Conservation (phyloP, 2,329 filamentous ascomycete species). For the Cyphellophora attinorum region DNA sequence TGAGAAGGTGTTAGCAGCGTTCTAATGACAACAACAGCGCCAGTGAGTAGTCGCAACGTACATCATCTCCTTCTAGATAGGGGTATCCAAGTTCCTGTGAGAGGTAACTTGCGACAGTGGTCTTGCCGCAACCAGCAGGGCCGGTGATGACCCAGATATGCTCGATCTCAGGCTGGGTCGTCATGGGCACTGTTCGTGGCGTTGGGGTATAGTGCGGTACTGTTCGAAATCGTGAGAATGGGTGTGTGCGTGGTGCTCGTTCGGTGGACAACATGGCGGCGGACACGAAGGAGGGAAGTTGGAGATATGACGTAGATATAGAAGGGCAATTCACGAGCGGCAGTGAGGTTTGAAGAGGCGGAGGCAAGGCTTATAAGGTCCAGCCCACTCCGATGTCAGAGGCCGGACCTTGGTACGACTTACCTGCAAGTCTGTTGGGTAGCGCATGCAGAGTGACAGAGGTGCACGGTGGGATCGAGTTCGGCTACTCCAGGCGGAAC, state of each 20-base stretch:
- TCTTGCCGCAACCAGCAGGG: slow-evolving; percentile 71
- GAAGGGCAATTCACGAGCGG: no score
- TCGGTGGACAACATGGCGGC: slow-evolving; percentile 32
- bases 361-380: no score
- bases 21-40: neutral
- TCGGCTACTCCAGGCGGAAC: neutral
- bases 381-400: no score
- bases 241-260: slow-evolving; percentile 8
- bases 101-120: slow-evolving; percentile 60
- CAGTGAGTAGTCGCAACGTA: slow-evolving; percentile 32
- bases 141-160: slow-evolving; percentile 77
- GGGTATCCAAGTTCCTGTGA: slow-evolving; percentile 54
- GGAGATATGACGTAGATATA: slow-evolving; percentile 5
- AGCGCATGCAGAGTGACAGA: no score
- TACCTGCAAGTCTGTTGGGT: no score
- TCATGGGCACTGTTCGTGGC: slow-evolving; percentile 11
- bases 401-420: no score
- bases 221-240: slow-evolving; percentile 9
- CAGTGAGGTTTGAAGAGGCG: no score
- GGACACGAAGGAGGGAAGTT: slow-evolving; percentile 5
- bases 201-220: slow-evolving; percentile 4
- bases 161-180: slow-evolving; percentile 28
- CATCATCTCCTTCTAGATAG: slow-evolving; percentile 70
- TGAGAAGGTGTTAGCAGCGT: slow-evolving; percentile 14
- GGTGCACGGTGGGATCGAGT: slow-evolving; percentile 1